Percentiles rank a stretch among this genome's conserved stretches.
Conservation (phyloP, 352 stramenopile species). For the Phytophthora pistaciae region DNA sequence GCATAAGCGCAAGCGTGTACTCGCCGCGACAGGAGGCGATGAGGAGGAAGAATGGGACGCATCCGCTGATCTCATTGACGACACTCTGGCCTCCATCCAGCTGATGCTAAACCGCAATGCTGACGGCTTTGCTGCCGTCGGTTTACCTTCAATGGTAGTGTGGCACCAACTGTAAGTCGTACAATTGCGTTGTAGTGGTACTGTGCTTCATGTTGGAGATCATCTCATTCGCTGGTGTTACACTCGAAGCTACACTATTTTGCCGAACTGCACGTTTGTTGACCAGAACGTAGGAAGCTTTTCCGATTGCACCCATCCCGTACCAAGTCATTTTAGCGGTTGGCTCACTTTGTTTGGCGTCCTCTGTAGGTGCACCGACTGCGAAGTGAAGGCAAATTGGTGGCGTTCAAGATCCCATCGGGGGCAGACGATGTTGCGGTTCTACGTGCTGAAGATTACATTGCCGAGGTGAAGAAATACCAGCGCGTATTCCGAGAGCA, state of each 20-base stretch:
- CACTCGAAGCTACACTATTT: slow-evolving; percentile 52
- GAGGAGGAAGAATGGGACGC: slow-evolving; percentile 40
- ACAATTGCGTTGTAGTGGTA: not conserved
- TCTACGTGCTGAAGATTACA: slow-evolving; percentile 42
- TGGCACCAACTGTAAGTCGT: slow-evolving; percentile 65
- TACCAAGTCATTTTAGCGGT: not conserved
- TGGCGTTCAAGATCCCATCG: slow-evolving; percentile 61
- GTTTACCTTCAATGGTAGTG: slow-evolving; percentile 52
- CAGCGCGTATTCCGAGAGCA: slow-evolving; percentile 40
- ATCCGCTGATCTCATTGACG: slow-evolving; percentile 49
- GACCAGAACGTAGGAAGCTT: slow-evolving; percentile 58
- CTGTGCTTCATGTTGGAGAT: not conserved
- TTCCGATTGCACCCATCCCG: not conserved
- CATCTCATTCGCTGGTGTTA: not conserved
- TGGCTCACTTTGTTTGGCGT: not conserved
- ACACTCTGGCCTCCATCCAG: slow-evolving; percentile 61
- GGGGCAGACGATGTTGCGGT: slow-evolving; percentile 51
- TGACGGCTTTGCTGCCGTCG: slow-evolving; percentile 40
- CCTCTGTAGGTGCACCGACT: slow-evolving; percentile 55
- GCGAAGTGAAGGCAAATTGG: slow-evolving; percentile 42
- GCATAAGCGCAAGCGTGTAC: slow-evolving; percentile 35
- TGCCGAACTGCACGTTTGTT: slow-evolving; percentile 69
- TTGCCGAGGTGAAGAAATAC: slow-evolving; percentile 48
- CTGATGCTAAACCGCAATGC: slow-evolving; percentile 56
- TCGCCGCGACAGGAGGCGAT: slow-evolving; percentile 8